phyloP scores from a whole-genome alignment of 345 rosid species.

The Eucalyptus erythrocorys region DNA sequence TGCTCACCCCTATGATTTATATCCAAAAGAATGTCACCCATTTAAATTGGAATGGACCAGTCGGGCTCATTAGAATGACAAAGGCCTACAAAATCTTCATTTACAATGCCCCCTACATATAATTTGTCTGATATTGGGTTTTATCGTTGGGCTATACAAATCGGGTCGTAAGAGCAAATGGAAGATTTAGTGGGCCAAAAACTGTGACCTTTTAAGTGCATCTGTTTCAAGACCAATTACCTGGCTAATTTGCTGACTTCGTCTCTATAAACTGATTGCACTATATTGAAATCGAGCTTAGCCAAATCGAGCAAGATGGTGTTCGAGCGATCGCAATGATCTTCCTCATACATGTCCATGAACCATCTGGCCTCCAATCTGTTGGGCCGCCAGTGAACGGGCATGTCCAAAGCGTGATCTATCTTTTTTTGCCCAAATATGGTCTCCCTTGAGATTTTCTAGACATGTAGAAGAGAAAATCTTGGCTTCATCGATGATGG shows the following conservation, averaged over 20 bases:
- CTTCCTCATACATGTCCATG: not conserved
- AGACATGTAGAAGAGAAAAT: not conserved
- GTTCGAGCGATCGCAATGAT: not conserved
- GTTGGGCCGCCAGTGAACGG: not conserved
- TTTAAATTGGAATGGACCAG: not conserved
- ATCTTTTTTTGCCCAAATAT: not conserved
- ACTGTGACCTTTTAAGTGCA: not conserved
- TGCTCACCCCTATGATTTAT: too few species aligned
- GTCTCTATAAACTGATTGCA: not conserved
- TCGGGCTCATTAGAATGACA: not conserved
- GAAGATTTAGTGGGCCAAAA: not conserved
- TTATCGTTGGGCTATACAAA: not conserved
- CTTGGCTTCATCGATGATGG: slow-evolving; percentile 1
- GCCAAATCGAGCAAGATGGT: not conserved
- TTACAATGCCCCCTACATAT: not conserved
- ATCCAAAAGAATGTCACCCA: not conserved
- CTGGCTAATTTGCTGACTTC: not conserved
- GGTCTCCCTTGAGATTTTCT: not conserved
- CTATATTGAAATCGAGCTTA: slow-evolving; percentile 1
- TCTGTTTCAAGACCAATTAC: not conserved
- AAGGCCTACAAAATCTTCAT: not conserved
- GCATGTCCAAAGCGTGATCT: slow-evolving; percentile 5
- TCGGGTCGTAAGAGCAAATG: not conserved
- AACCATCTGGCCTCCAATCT: slow-evolving; percentile 8
- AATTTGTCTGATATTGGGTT: not conserved